Percentiles rank a stretch among this genome's conserved stretches.
These are phyloP conservation scores for Phyllosticta ampelicida DNA, from an alignment of 2,329 filamentous ascomycete genomes.

Conservation along the genomic window DNA sequence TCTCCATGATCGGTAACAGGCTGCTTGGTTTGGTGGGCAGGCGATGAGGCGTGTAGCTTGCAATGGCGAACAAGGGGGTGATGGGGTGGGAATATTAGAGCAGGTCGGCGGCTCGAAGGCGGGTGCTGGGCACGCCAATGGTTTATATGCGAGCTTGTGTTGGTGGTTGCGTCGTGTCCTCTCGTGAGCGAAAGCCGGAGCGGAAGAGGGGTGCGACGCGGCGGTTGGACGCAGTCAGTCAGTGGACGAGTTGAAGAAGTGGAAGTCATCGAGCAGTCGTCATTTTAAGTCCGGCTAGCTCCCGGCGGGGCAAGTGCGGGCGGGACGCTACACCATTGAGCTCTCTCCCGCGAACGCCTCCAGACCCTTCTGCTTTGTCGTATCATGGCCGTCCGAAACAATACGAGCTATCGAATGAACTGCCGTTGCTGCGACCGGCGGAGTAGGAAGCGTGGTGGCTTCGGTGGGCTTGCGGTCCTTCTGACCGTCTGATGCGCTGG, in stretches of 20 bases:
- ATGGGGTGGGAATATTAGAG: neutral
- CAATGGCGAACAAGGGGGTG: neutral
- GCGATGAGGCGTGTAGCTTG: no score
- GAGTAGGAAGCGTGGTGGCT: neutral
- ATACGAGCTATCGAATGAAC: slow-evolving; percentile 2
- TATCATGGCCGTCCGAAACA: neutral
- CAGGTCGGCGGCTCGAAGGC: neutral
- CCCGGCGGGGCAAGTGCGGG: neutral
- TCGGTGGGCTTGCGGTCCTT: neutral
- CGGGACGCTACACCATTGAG: neutral
- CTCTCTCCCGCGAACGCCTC: neutral
- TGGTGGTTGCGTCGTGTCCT: neutral
- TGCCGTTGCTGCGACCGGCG: neutral
- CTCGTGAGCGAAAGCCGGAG: neutral
- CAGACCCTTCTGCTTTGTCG: neutral
- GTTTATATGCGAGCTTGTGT: neutral
- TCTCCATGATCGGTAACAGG: slow-evolving; percentile 40
- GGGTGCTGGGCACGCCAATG: neutral
- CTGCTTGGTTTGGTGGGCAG: neutral
- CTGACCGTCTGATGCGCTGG: slow-evolving; percentile 6
- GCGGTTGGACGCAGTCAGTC: neutral
- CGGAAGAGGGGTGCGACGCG: neutral
- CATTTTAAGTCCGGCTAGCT: slow-evolving; percentile 1
- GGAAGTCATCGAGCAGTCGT: neutral
- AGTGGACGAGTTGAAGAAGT: neutral